Evolutionary conservation across 1,284 basidiomycete species (phyloP).

Genomic region (Fistulinella staudtii): DNA sequence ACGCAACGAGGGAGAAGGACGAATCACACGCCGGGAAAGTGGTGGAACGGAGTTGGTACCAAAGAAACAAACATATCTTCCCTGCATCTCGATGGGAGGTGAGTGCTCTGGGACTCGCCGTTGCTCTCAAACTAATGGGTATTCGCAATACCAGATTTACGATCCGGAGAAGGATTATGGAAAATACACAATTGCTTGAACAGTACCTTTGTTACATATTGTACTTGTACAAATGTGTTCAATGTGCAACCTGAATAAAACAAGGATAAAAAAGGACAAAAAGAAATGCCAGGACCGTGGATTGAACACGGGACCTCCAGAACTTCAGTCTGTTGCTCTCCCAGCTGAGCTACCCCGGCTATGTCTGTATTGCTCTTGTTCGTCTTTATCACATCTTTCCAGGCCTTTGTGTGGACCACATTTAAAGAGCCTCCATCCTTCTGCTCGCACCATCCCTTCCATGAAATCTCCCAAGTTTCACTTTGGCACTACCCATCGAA

Average conservation of each 20-base stretch:
- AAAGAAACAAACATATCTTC: constrained; percentile 96
- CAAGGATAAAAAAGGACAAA: constrained; percentile 12
- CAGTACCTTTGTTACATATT: background rate
- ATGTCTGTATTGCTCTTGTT: background rate
- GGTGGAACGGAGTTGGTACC: constrained; percentile 94
- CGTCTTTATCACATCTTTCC: background rate
- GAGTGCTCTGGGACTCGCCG: constrained; percentile 24
- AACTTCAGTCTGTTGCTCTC: constrained; percentile 78
- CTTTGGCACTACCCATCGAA: no score
- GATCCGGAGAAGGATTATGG: constrained; percentile 91
- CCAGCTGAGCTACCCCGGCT: constrained; percentile 69
- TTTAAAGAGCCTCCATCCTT: no score
- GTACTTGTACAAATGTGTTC: no score
- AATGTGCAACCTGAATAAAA: no score
- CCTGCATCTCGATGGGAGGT: constrained; percentile 94
- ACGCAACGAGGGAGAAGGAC: constrained; percentile 96
- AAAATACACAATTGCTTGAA: constrained; percentile 75
- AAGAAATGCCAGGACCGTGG: constrained; percentile 49
- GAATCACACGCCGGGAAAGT: constrained; percentile 99
- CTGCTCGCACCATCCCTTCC: no score
- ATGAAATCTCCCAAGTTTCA: no score
- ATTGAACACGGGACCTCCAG: constrained; percentile 59
- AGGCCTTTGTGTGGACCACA: background rate
- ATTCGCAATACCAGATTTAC: constrained; percentile 56
- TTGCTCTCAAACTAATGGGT: constrained; percentile 2